These are phyloP conservation scores for Curvularia sp. DNA, from an alignment of 2,329 filamentous ascomycete species.

Conservation along the genomic window DNA sequence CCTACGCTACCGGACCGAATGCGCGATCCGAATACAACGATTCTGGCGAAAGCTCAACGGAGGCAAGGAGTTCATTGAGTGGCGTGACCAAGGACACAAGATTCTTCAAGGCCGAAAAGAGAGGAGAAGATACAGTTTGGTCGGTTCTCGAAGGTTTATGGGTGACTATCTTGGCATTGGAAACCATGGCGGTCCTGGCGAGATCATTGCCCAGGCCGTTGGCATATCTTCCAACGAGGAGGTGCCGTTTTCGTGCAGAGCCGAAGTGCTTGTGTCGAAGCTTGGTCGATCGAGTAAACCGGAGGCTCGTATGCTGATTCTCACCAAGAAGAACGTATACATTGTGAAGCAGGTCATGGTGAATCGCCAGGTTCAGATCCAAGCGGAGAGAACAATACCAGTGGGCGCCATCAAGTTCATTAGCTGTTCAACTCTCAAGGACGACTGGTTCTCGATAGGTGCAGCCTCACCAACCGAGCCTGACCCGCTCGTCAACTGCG, in stretches of 20 bases:
- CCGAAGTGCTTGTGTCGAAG: constrained; percentile 88
- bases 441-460: constrained; percentile 96
- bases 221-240: constrained; percentile 75
- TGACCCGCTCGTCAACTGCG: constrained; percentile 90
- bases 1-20: constrained; percentile 88
- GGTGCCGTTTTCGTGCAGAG: constrained; percentile 87
- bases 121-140: constrained; percentile 84
- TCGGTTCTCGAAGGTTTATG: constrained; percentile 90
- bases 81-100: constrained; percentile 86
- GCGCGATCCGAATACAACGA: constrained; percentile 89
- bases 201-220: constrained; percentile 78
- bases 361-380: constrained; percentile 81
- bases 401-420: constrained; percentile 89
- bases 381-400: constrained; percentile 80
- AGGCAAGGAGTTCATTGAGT: constrained; percentile 84
- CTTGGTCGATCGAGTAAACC: constrained; percentile 96
- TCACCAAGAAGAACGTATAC: constrained; percentile 88
- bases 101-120: constrained; percentile 87
- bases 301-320: constrained; percentile 80
- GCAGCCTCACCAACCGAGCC: constrained; percentile 89
- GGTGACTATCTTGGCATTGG: constrained; percentile 94
- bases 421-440: constrained; percentile 78
- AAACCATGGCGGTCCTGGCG: constrained; percentile 78
- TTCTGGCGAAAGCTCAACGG: constrained; percentile 95
- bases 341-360: constrained; percentile 84